Evolutionary conservation across 83 land plant species (phyloP), one percentile per base, ranked within the genome.

Genomic region (Thuja plicata): DNA sequence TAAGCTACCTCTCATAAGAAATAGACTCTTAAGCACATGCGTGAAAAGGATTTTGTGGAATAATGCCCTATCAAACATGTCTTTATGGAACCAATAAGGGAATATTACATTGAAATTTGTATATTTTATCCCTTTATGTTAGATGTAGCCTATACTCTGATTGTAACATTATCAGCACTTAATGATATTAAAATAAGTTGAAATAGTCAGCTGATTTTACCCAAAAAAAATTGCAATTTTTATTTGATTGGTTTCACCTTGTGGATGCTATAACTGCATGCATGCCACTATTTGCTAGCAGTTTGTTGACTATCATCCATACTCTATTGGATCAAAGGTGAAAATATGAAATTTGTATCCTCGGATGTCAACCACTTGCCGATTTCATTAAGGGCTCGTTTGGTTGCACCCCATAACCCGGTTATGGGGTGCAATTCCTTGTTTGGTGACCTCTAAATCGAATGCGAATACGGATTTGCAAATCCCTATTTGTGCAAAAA

Each of bases 201-300:
- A 66, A 5, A 66, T 24, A 2, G 37, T 32, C 32, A 30, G 37
- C 16, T 32, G 37, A 82, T 82, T 24, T 45, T 41, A 12, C 52
- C 40, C 27, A 45, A 27, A 13, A 27, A 43, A 27, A 3, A 27
- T 45, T 27, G 12, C 0, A 11, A 45, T 5, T n/a, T 24, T 82
- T 34, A 24, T 82, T 37, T 10, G 34, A 46, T 82, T 17, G 32
- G 27, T 82, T 82, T 43, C 52, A 45, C 52, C 24, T 45, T 82
- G 1, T 45, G 85, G 91, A 92, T 93, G 91, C 89, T 93, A 27
- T 48, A 43, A 45, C 35, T 84, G 82, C 7, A 27, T 85, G 86
- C 96, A 97, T 97, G 98, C 95, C 99, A n/a, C 55, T 97, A 24
- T 94, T 94, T 91, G 96, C 99, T 17, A 91, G 88, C 87, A 97